A percentile compares a stretch with the other conserved stretches of the same genome.
Evolutionary conservation across 495 filamentous ascomycete genomes (phyloP).

Genomic region (Filosporella fistucella): DNA sequence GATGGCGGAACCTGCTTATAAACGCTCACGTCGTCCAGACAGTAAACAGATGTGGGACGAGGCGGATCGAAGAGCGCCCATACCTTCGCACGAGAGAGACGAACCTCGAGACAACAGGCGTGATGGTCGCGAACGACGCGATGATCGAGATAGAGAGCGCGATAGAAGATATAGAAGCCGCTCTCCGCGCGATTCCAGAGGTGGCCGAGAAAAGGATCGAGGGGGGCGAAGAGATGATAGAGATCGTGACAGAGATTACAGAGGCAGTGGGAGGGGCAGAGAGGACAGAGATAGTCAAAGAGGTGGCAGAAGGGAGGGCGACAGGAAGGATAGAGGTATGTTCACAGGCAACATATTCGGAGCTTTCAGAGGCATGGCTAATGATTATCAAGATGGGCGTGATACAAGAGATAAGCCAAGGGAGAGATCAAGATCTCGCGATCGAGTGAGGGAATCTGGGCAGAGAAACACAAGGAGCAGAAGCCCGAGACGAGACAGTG

Average conservation of each 20-base stretch:
- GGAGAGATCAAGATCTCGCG: slow-evolving; percentile 25
- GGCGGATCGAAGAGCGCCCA: slow-evolving; percentile 25
- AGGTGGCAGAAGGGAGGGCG: slow-evolving; percentile 4
- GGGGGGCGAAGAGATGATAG: not conserved
- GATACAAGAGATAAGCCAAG: slow-evolving; percentile 9
- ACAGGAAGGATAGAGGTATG: slow-evolving; percentile 11
- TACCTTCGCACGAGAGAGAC: slow-evolving; percentile 18
- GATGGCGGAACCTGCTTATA: slow-evolving; percentile 28
- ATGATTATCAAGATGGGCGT: slow-evolving; percentile 11
- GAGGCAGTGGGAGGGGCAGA: not conserved
- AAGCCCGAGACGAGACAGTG: slow-evolving; percentile 26
- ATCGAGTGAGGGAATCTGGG: slow-evolving; percentile 29
- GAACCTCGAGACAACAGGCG: slow-evolving; percentile 18
- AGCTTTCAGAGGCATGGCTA: not conserved
- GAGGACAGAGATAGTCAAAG: slow-evolving; percentile 10
- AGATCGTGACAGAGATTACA: not conserved
- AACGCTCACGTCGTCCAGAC: slow-evolving; percentile 32
- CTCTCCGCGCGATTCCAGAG: slow-evolving; percentile 7
- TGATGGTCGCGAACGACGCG: no score
- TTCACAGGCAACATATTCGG: not conserved
- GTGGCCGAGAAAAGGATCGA: slow-evolving; percentile 4
- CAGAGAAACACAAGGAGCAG: slow-evolving; percentile 27
- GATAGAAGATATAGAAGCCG: slow-evolving; percentile 14
- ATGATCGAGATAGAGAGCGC: slow-evolving; percentile 14
- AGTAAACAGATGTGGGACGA: slow-evolving; percentile 42